phyloP scores from a whole-genome alignment of 2,329 filamentous ascomycete species.

The Magnaporthiopsis incrustans region DNA sequence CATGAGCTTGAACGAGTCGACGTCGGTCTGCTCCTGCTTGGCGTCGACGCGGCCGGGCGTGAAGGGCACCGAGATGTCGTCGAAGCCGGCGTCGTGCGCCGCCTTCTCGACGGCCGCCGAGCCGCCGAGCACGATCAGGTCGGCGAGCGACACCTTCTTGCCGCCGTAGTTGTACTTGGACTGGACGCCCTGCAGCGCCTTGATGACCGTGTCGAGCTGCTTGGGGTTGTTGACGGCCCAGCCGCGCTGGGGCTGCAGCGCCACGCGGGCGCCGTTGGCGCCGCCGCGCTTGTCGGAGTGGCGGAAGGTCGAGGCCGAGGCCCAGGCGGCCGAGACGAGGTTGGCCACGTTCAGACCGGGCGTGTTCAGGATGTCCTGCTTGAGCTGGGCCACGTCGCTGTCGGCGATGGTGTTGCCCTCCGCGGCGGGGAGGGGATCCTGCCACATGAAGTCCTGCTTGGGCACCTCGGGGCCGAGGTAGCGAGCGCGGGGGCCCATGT shows the following conservation, averaged over 20 bases:
- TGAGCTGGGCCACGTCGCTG: conserved; percentile 50
- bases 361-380: conserved; percentile 54
- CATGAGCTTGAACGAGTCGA: conserved; percentile 50
- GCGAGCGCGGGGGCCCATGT: conserved; percentile 59
- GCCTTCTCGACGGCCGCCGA: conserved; percentile 62
- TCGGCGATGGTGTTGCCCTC: conserved; percentile 48
- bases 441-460: conserved; percentile 57
- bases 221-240: conserved; percentile 66
- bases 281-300: conserved; percentile 69
- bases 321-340: conserved; percentile 58
- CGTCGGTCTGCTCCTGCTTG: conserved; percentile 60
- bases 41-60: conserved; percentile 62
- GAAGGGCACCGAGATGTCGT: conserved; percentile 52
- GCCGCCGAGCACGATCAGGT: conserved; percentile 64
- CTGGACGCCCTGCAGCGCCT: conserved; percentile 49
- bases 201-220: conserved; percentile 51
- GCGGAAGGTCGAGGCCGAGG: conserved; percentile 60
- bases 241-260: conserved; percentile 57
- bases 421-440: conserved; percentile 57
- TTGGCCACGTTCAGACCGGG: conserved; percentile 47
- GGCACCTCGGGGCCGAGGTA: conserved; percentile 67
- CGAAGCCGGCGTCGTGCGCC: conserved; percentile 24
- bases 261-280: conserved; percentile 68
- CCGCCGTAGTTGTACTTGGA: conserved; percentile 51
- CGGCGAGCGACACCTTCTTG: conserved; percentile 65